phyloP scores from a whole-genome alignment of 257 asterid genomes.

The Fraxinus pennsylvanica region DNA sequence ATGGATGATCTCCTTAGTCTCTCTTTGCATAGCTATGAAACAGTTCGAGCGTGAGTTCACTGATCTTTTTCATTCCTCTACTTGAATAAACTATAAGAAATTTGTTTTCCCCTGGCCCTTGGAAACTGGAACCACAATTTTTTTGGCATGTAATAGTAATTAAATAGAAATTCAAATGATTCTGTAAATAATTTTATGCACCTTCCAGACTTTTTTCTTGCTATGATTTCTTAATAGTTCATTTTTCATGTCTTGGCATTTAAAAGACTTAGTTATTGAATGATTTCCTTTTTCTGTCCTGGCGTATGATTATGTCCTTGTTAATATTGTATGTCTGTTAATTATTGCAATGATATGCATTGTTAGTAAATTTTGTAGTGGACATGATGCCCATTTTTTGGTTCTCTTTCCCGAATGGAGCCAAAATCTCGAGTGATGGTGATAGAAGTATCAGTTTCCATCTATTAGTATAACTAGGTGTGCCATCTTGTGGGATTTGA shows the following conservation, averaged over 20 bases:
- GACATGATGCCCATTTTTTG: not conserved
- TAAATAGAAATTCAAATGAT: constrained; percentile 1
- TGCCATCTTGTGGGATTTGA: not conserved
- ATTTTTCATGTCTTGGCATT: not conserved
- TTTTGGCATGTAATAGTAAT: not conserved
- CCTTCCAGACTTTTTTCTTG: not conserved
- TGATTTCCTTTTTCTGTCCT: not conserved
- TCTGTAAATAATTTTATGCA: not conserved
- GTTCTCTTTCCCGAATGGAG: not conserved
- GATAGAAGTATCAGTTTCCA: not conserved
- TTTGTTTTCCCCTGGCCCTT: not conserved
- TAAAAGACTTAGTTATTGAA: not conserved
- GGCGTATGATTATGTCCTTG: not conserved
- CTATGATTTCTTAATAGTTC: not conserved
- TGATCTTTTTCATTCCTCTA: constrained; percentile 13
- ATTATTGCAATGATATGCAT: not conserved
- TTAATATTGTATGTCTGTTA: not conserved
- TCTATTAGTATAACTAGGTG: not conserved
- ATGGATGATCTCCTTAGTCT: constrained; percentile 87
- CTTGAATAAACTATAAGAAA: constrained; percentile 3
- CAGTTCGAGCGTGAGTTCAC: constrained; percentile 81
- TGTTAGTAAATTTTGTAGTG: not conserved
- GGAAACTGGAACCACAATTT: constrained; percentile 9
- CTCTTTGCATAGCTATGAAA: constrained; percentile 87
- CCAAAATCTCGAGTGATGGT: not conserved